Percentiles rank a stretch among this genome's conserved stretches.
Conservation (phyloP, 352 stramenopile species). For the Globisporangium heterothallicum region DNA sequence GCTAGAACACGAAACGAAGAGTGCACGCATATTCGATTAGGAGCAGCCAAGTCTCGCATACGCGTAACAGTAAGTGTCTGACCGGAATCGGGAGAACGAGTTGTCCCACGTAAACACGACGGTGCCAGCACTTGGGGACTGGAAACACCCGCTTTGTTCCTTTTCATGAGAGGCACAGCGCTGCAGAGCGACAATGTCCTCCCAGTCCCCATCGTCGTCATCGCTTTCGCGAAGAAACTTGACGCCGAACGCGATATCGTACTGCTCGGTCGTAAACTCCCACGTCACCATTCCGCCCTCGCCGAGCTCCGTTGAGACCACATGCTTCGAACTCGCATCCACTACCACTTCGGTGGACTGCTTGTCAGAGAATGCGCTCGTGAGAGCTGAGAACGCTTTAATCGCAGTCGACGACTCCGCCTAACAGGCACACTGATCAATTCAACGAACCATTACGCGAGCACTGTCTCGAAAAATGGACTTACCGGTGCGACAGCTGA, state of each 20-base stretch:
- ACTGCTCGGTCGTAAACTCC: slow-evolving; percentile 43
- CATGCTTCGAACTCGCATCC: slow-evolving; percentile 33
- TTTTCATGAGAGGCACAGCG: slow-evolving; percentile 25
- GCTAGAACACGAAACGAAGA: slow-evolving; percentile 14
- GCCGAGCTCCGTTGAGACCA: slow-evolving; percentile 42
- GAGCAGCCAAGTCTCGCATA: neutral
- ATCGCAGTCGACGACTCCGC: slow-evolving; percentile 8
- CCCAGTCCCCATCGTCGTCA: slow-evolving; percentile 23
- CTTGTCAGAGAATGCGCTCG: slow-evolving; percentile 14
- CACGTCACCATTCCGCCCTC: slow-evolving; percentile 38
- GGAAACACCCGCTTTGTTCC: slow-evolving; percentile 35
- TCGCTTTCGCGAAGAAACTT: slow-evolving; percentile 35
- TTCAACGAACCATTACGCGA: too few relatives aligned
- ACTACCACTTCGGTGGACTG: slow-evolving; percentile 29
- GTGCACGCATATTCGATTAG: neutral
- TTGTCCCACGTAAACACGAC: slow-evolving; percentile 64
- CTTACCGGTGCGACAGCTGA: slow-evolving; percentile 18
- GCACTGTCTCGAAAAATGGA: too few relatives aligned
- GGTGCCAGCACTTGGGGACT: slow-evolving; percentile 25
- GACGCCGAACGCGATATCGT: slow-evolving; percentile 52
- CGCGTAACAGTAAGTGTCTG: slow-evolving; percentile 1
- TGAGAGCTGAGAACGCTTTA: slow-evolving; percentile 32
- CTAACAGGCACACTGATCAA: too few relatives aligned
- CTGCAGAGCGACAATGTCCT: slow-evolving; percentile 30
- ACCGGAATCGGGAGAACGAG: slow-evolving; percentile 51